Evolutionary conservation across 164 flowering plant genomes (phyloP).

Genomic region (Liriodendron chinense): DNA sequence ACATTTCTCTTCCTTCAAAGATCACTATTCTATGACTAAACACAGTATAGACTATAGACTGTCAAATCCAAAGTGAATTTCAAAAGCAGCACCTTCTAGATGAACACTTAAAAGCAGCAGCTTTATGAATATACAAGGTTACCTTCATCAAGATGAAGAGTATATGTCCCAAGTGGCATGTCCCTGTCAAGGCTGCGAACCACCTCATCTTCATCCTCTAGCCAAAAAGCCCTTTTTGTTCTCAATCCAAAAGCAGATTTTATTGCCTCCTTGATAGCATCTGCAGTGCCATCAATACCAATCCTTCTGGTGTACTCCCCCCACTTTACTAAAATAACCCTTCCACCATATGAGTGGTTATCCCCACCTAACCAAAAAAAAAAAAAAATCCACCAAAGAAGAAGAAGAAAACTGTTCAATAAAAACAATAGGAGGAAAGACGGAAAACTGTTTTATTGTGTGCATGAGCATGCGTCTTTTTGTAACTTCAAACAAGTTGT

Average conservation of each 20-base stretch:
- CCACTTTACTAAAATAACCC: constrained; percentile 46
- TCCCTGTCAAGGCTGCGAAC: constrained; percentile 44
- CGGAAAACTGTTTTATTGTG: too few relatives aligned
- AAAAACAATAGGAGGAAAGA: too few relatives aligned
- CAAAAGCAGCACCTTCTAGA: too few relatives aligned
- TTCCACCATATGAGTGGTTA: constrained; percentile 31
- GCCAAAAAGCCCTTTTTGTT: constrained; percentile 54
- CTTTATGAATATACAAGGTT: constrained; percentile 6
- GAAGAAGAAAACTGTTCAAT: background rate
- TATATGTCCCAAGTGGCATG: constrained; percentile 55
- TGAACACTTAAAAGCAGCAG: too few relatives aligned
- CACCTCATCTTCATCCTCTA: constrained; percentile 52
- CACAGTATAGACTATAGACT: background rate
- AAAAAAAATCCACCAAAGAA: too few relatives aligned
- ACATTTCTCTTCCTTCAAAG: too few relatives aligned
- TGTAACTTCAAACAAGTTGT: background rate
- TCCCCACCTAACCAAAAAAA: constrained; percentile 28
- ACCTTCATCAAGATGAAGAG: constrained; percentile 64
- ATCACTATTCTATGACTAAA: too few relatives aligned
- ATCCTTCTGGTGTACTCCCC: constrained; percentile 41
- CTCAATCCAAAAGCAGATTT: constrained; percentile 48
- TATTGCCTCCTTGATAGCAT: constrained; percentile 55
- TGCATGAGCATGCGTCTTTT: too few relatives aligned
- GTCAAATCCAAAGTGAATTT: too few relatives aligned
- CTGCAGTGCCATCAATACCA: constrained; percentile 48